Conservation (phyloP, 176 grass and related monocot genomes). For the Bromus sterilis region DNA sequence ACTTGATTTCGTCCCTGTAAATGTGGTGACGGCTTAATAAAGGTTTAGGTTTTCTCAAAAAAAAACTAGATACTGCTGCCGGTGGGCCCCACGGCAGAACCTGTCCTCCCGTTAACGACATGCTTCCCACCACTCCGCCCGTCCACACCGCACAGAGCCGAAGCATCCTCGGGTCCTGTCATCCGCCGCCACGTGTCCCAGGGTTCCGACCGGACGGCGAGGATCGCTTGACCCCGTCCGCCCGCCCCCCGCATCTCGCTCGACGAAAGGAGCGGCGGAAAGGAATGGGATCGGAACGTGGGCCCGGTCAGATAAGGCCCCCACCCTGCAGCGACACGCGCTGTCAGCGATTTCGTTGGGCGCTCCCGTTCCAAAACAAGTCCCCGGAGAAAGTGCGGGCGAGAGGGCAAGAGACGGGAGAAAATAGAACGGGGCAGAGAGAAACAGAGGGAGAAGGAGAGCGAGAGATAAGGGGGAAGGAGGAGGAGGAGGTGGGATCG, state of each 20-base stretch:
- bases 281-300: neutral
- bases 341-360: constrained; percentile 2
- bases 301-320: neutral
- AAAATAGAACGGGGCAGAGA: neutral
- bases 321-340: neutral
- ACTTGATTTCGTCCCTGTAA: too few relatives aligned
- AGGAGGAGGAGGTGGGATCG: neutral
- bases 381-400: constrained; percentile 32
- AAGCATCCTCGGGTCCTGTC: neutral
- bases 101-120: constrained; percentile 4
- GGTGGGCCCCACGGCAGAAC: neutral
- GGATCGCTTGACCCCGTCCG: constrained; percentile 23
- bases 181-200: neutral
- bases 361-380: neutral
- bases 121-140: constrained; percentile 13
- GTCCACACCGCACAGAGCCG: neutral
- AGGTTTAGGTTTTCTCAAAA: too few relatives aligned
- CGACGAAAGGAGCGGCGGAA: neutral
- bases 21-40: too few relatives aligned
- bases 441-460: neutral
- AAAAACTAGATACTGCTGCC: neutral
- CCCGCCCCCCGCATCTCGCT: neutral
- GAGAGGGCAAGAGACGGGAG: constrained; percentile 6
- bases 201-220: neutral
- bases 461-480: neutral